Base-by-base conservation (phyloP, 768 basidiomycete genomes). In the Termitomyces sp. region DNA sequence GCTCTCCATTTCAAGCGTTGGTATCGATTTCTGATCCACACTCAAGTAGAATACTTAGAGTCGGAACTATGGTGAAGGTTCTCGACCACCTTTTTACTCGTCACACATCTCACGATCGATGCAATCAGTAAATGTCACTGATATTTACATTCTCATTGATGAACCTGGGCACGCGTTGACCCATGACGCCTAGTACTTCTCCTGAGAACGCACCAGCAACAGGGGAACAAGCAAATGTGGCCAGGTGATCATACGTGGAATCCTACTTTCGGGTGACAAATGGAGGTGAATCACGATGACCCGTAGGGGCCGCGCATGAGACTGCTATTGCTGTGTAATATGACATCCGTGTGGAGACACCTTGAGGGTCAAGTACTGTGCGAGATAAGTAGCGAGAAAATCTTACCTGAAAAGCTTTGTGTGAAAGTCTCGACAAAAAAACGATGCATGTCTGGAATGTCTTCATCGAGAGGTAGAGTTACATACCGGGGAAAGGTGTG, bases 61-160 rank as follows among this genome's bases (percentile, higher is more conserved):
- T 28, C 48, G 53, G 35, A 57, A 58, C 42, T 50, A 28, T 26
- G 36, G 52, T 56, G 30, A 28, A 42, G 3, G 46, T 16, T 28
- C 32, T 50, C 46, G 30, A 58, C 35, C 38, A 52, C 36, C 33
- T 46, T 46, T 18, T 43, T 48, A 40, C 50, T 58, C 48, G 48
- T 61, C 56, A 58, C 47, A 54, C 30, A 52, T 56, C 18, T 22
- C 33, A 54, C 35, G 47, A 63, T 63, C 62, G 62, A 63, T 63
- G 54, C 54, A 63, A 63, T 63, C 60, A 56, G 55, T 7, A 24
- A 56, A 24, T 58, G 62, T 56, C 58, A 54, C 60, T n/a, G 35
- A 53, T 42, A 42, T 42, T 16, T 48, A 47, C 54, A 32, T 44
- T 52, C 38, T n/a, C 36, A 30, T 18, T 51, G 56, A 60, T 59